These are phyloP conservation scores for Mycena indigotica DNA, from an alignment of 768 basidiomycete species.

Conservation along the genomic window DNA sequence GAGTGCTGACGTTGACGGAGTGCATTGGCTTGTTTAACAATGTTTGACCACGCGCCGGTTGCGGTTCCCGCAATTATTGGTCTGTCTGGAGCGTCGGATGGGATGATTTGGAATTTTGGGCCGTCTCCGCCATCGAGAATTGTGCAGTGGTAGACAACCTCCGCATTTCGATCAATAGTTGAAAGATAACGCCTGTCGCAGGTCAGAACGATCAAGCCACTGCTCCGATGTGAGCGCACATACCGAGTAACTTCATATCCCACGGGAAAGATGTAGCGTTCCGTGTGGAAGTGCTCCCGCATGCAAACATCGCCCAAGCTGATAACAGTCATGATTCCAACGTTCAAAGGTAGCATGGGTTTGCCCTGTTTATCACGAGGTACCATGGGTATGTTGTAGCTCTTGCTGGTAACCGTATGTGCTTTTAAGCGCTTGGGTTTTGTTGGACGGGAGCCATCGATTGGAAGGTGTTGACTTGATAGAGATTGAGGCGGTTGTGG, in stretches of 20 bases:
- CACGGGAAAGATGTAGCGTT: slow-evolving; percentile 87
- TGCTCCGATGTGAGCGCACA: slow-evolving; percentile 1
- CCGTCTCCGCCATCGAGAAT: slow-evolving; percentile 85
- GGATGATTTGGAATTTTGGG: slow-evolving; percentile 83
- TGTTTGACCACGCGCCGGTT: slow-evolving; percentile 83
- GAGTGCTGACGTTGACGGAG: slow-evolving; percentile 82
- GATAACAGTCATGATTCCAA: slow-evolving; percentile 86
- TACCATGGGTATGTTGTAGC: slow-evolving; percentile 75
- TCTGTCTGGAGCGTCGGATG: slow-evolving; percentile 68
- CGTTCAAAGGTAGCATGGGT: slow-evolving; percentile 76
- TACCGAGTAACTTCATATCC: slow-evolving; percentile 83
- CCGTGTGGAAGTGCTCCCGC: slow-evolving; percentile 85
- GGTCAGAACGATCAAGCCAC: not conserved
- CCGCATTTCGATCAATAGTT: slow-evolving; percentile 63
- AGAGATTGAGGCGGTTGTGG: slow-evolving; percentile 10
- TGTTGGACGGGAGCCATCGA: slow-evolving; percentile 47
- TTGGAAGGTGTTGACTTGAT: slow-evolving; percentile 26
- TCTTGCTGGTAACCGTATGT: slow-evolving; percentile 78
- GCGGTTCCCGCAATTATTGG: slow-evolving; percentile 84
- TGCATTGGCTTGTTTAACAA: slow-evolving; percentile 80
- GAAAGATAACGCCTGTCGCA: slow-evolving; percentile 71
- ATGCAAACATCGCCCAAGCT: slow-evolving; percentile 75
- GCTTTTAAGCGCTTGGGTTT: slow-evolving; percentile 82
- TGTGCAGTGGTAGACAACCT: slow-evolving; percentile 80
- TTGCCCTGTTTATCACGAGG: slow-evolving; percentile 71